These are phyloP conservation scores for Erythrophleum ivorense DNA, from an alignment of 331 rosid species.

Conservation along the genomic window DNA sequence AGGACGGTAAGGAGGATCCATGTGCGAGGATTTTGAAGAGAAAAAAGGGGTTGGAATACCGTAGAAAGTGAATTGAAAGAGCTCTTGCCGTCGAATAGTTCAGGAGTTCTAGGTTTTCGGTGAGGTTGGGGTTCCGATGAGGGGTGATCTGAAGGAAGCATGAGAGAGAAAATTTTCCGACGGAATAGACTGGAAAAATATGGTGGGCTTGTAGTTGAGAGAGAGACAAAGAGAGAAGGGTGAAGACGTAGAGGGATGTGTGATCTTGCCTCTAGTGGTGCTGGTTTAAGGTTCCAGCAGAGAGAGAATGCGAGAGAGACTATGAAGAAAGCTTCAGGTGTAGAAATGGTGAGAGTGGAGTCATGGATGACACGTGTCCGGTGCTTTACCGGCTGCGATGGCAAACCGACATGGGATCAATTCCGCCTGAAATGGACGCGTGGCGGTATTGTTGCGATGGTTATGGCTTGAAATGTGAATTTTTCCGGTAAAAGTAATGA, in stretches of 20 bases:
- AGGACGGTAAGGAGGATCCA: conserved; percentile 69
- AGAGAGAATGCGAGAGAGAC: too few relatives aligned
- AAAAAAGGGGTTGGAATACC: conserved; percentile 45
- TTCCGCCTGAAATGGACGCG: background rate
- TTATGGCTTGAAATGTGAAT: background rate
- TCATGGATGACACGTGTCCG: conserved; percentile 34
- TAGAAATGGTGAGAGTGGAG: background rate
- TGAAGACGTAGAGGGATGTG: background rate
- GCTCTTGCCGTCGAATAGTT: conserved; percentile 40
- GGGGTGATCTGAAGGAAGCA: conserved; percentile 63
- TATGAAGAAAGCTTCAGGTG: background rate
- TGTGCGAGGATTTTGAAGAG: conserved; percentile 58
- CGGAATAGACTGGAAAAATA: conserved; percentile 4
- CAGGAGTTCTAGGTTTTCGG: conserved; percentile 48
- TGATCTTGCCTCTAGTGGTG: background rate
- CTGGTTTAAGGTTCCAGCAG: background rate
- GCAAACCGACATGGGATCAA: conserved; percentile 40
- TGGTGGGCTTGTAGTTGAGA: background rate
- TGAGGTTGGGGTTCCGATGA: conserved; percentile 42
- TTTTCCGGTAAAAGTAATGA: background rate
- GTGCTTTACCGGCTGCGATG: background rate
- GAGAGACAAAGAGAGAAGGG: background rate
- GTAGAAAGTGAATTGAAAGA: conserved; percentile 33
- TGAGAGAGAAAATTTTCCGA: conserved; percentile 48
- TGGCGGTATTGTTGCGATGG: conserved; percentile 4